Percentiles rank a stretch among this genome's conserved stretches.
phyloP scores from a whole-genome alignment of 176 grass and related monocot species.

The Alopecurus myosuroides region DNA sequence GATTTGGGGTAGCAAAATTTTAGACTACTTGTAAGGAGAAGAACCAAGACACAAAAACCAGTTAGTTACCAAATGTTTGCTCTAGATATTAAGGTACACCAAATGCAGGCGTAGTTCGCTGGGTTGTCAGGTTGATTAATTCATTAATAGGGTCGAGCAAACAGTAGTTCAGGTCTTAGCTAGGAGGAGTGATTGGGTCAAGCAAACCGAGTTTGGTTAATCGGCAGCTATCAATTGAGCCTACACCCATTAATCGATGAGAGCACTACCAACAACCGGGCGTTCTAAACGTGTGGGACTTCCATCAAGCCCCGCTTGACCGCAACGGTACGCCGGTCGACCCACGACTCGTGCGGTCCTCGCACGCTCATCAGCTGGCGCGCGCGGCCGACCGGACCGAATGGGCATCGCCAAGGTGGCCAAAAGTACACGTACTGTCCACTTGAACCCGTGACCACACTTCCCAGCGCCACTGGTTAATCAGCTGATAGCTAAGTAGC shows the following conservation, averaged over 20 bases:
- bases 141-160: not conserved
- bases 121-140: not conserved
- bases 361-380: not conserved
- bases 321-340: not conserved
- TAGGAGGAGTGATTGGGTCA: not conserved
- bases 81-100: no score
- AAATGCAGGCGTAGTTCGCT: not conserved
- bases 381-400: constrained; percentile 9
- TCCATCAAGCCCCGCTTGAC: not conserved
- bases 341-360: not conserved
- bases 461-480: not conserved
- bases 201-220: not conserved
- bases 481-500: not conserved
- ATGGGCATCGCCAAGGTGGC: constrained; percentile 16
- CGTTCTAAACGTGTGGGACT: constrained; percentile 36
- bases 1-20: no score
- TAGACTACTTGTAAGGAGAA: no score
- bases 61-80: no score
- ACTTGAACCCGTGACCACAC: not conserved
- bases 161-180: not conserved
- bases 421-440: constrained; percentile 1
- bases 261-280: not conserved
- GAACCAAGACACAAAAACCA: no score
- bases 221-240: not conserved
- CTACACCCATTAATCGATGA: not conserved